These are phyloP conservation scores for Nepenthes alata DNA, from an alignment of 179 eudicot species.

Conservation along the genomic window DNA sequence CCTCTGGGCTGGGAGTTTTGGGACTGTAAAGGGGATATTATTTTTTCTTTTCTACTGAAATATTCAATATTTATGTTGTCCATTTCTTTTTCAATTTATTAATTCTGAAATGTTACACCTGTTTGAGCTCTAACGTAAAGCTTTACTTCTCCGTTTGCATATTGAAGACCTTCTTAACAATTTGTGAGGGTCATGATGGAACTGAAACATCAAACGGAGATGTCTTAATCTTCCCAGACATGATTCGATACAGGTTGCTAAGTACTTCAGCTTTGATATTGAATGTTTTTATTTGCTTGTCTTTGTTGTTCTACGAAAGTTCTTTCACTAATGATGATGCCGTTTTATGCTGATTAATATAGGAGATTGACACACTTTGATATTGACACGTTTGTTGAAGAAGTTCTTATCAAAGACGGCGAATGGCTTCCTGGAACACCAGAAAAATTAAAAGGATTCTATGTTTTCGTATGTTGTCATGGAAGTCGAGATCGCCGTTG, in stretches of 20 bases:
- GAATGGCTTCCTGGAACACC: constrained; percentile 95
- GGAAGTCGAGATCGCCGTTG: constrained; percentile 87
- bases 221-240: constrained; percentile 92
- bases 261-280: background rate
- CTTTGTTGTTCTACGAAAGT: background rate
- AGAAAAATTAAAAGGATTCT: constrained; percentile 62
- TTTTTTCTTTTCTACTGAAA: too few relatives aligned
- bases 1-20: too few relatives aligned
- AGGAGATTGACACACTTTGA: constrained; percentile 99
- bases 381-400: constrained; percentile 92
- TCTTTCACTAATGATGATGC: constrained; percentile 4
- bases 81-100: too few relatives aligned
- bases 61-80: too few relatives aligned
- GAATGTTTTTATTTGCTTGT: background rate
- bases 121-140: constrained; percentile 1
- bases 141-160: constrained; percentile 8
- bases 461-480: constrained; percentile 87
- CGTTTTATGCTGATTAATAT: constrained; percentile 12
- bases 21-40: too few relatives aligned
- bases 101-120: background rate
- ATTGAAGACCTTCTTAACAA: constrained; percentile 73
- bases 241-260: constrained; percentile 89
- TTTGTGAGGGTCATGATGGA: constrained; percentile 98
- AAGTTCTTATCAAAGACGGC: constrained; percentile 79
- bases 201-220: constrained; percentile 97